A percentile compares a stretch with the other conserved stretches of the same genome.
phyloP scores from a whole-genome alignment of 2,329 filamentous ascomycete species.

The Cladosporium oxysporum region DNA sequence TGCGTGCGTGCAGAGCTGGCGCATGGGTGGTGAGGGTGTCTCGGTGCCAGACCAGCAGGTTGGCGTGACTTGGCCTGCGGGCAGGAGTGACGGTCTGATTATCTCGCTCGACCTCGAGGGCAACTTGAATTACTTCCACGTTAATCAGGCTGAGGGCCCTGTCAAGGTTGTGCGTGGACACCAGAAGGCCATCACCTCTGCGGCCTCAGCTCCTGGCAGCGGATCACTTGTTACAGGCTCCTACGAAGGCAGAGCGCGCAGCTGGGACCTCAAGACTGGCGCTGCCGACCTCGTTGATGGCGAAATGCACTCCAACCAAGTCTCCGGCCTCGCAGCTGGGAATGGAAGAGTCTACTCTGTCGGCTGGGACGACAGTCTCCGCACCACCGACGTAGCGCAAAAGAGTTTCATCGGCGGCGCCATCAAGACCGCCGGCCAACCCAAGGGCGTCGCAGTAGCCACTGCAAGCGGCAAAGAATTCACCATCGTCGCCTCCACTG shows the following conservation, averaged over 20 bases:
- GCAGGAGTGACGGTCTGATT: constrained; percentile 79
- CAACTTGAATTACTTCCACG: constrained; percentile 83
- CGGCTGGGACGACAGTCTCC: constrained; percentile 91
- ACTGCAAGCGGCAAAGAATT: constrained; percentile 55
- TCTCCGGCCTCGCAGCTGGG: constrained; percentile 69
- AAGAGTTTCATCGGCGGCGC: constrained; percentile 73
- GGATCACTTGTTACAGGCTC: constrained; percentile 83
- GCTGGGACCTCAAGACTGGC: constrained; percentile 77
- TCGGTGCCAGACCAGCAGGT: constrained; percentile 86
- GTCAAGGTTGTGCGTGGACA: constrained; percentile 78
- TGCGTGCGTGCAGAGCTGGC: constrained; percentile 78
- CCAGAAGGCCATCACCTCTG: constrained; percentile 84
- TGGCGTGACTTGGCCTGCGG: constrained; percentile 85
- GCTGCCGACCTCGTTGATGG: constrained; percentile 73
- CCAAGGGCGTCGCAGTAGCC: constrained; percentile 68
- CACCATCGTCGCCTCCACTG: constrained; percentile 54
- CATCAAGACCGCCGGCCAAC: constrained; percentile 73
- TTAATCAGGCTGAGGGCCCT: constrained; percentile 70
- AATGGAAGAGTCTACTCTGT: constrained; percentile 71
- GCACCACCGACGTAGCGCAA: constrained; percentile 72
- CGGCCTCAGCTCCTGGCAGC: constrained; percentile 58
- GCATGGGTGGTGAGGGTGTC: constrained; percentile 73
- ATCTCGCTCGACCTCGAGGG: constrained; percentile 88
- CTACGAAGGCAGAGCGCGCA: constrained; percentile 83
- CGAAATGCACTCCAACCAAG: constrained; percentile 79